Base-by-base conservation (phyloP, 1,139 yeast species). In the Saccharomyces hybrid region DNA sequence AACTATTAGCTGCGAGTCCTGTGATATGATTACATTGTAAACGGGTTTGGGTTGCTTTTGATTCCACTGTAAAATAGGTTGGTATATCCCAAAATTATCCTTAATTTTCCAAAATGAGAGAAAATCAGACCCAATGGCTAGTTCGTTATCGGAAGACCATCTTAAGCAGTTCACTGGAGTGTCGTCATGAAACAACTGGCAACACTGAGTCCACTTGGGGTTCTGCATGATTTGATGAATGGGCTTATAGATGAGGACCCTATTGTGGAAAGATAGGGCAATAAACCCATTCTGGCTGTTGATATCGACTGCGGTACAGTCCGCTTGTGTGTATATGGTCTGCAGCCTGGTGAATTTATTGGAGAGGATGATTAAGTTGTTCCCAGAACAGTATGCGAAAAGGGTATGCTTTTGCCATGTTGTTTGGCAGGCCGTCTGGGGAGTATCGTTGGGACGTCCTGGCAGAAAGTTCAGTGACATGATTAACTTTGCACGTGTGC, bases 341-440 rank as follows among this genome's bases (percentile, higher is more conserved):
- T 91, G 98, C 25, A 90, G 71, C 59, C 85, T 72, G 41, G 71
- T 71, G 53, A 76, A 72, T 47, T 77, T 72, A 57, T 79, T 77
- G 7, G 83, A 75, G 4, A 82, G 66, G 8, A 90, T 77, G 48
- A 90, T 85, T 61, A 91, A 72, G 67, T 89, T 90, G 71, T 90
- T 89, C 1, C 96, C 97, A 1, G 96, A 88, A 53, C 93, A 88
- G 66, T 91, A 91, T 0, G 83, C 85, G 28, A 87, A 72, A 7
- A 90, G 71, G 54, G 83, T 79, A 57, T 81, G 82, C 23, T 76
- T 76, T 56, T 82, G 82, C 96, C 96, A 90, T 54, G 73, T 71
- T 5, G 77, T 79, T 60, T 85, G 87, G 56, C 82, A 76, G 25
- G 83, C 79, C 0, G 89, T 75, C 59, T 80, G 78, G 11, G 74